Evolutionary conservation across 106 monocot species (phyloP).

Genomic region (Apostasia shenzhenica): DNA sequence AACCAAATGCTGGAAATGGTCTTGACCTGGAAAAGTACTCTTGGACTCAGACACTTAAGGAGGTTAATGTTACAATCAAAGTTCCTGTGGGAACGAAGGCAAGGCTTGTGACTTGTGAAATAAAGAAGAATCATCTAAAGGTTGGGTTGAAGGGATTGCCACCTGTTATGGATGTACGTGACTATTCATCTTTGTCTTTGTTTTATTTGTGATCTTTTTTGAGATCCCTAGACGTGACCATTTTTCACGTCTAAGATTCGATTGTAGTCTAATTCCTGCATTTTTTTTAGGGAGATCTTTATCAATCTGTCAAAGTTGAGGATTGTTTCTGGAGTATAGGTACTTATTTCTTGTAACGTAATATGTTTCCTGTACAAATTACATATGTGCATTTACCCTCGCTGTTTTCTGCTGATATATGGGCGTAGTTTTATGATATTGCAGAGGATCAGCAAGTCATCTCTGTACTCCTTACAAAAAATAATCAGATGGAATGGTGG

Average conservation of each 20-base stretch:
- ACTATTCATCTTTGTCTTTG: not conserved
- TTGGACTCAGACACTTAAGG: constrained; percentile 88
- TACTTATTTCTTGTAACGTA: constrained; percentile 8
- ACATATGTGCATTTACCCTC: not conserved
- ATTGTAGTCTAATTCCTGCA: too few relatives aligned
- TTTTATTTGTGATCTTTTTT: too few relatives aligned
- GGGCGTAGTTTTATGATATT: not conserved
- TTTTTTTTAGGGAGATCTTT: constrained; percentile 59
- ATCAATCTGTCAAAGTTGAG: constrained; percentile 58
- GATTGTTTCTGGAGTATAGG: constrained; percentile 98
- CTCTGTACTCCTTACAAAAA: constrained; percentile 78
- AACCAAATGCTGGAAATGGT: constrained; percentile 89
- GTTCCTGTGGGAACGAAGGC: constrained; percentile 82
- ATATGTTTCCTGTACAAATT: not conserved
- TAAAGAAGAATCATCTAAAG: constrained; percentile 89
- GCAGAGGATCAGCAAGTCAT: constrained; percentile 77
- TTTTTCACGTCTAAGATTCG: too few relatives aligned
- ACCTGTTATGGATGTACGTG: constrained; percentile 78
- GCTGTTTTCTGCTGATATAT: not conserved
- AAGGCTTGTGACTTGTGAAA: constrained; percentile 69
- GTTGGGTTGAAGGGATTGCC: constrained; percentile 86
- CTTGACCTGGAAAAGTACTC: constrained; percentile 85
- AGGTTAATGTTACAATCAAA: constrained; percentile 62
- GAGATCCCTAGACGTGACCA: too few relatives aligned
- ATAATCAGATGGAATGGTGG: constrained; percentile 99